Base-by-base conservation (phyloP, 2,329 filamentous ascomycete genomes). In the Xylariaceae sp. region DNA sequence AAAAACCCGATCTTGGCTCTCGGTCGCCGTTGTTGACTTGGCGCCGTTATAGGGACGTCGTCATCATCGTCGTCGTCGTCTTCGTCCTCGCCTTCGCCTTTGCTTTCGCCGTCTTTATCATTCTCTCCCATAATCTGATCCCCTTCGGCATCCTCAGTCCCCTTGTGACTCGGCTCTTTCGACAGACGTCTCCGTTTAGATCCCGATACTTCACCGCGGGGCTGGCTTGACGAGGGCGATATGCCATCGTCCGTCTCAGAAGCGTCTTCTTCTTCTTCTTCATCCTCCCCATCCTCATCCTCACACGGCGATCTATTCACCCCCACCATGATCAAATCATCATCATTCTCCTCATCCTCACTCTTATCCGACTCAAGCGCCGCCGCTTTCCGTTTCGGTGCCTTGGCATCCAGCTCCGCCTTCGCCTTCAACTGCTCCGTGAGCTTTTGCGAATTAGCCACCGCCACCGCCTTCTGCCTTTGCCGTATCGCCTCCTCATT, bases 401-500 rank as follows among this genome's bases (percentile, higher is more conserved):
- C 35, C 3, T 37, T 37, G 57, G 46, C 56, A 58, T 41, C 43
- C 3, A 54, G 19, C 19, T 19, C 19, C 19, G 19, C 19, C 1
- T 19, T 19, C 19, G 19, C 19, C 19, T 19, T 19, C 19, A 19
- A 19, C 19, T 19, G 19, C 19, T 19, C 19, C 19, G 19, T 19
- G 19, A 19, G 19, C 19, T 19, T 19, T 19, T 19, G 19, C 19
- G 19, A 19, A 50, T 50, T 52, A 56, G 57, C 61, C 48, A 62
- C 52, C 1, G 69, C 73, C 1, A 69, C 71, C 11, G 68, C 68
- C 51, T 71, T 73, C 26, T 75, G 73, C 47, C 79, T 79, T 60
- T 82, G 77, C 47, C 88, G 77, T 56, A 86, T 76, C 12, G 70
- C 71, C 69, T 86, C 84, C 71, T 96, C 91, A 12, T 81, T 78